phyloP scores from a whole-genome alignment of 140 eudicot genomes.

The Anethum foeniculum region DNA sequence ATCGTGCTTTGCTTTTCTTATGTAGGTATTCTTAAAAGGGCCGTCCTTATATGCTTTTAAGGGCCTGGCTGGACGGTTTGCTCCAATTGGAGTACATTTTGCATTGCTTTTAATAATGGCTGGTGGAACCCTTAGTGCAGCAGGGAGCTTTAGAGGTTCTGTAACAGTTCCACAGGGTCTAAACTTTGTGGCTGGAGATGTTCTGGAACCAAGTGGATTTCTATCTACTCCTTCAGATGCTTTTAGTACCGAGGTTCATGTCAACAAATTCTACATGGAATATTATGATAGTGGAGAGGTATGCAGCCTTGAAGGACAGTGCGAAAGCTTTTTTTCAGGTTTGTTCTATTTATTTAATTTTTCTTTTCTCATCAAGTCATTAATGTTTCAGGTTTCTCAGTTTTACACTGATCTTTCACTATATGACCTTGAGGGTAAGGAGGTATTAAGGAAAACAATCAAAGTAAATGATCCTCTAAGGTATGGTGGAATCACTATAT shows the following conservation, averaged over 20 bases:
- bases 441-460: conserved; percentile 87
- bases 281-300: conserved; percentile 96
- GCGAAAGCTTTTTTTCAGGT: background rate
- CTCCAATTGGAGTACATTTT: conserved; percentile 92
- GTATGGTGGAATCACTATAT: conserved; percentile 83
- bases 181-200: conserved; percentile 87
- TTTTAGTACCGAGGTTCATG: conserved; percentile 91
- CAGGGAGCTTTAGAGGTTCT: conserved; percentile 80
- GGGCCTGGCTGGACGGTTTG: conserved; percentile 91
- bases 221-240: conserved; percentile 75
- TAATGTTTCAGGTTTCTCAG: conserved; percentile 59
- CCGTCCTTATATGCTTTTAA: conserved; percentile 82
- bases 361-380: background rate
- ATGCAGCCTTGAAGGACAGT: conserved; percentile 6
- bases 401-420: conserved; percentile 86
- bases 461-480: conserved; percentile 92
- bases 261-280: conserved; percentile 85
- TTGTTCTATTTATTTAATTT: background rate
- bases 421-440: conserved; percentile 81
- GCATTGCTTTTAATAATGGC: conserved; percentile 82
- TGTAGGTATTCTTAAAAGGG: conserved; percentile 81
- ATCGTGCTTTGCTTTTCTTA: background rate
- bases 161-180: conserved; percentile 91
- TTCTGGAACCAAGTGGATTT: conserved; percentile 70
- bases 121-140: conserved; percentile 85